Evolutionary conservation across 1,139 yeast species (phyloP), one percentile per base, ranked within the genome.

Genomic region (Nakaseomyces delphensis): DNA sequence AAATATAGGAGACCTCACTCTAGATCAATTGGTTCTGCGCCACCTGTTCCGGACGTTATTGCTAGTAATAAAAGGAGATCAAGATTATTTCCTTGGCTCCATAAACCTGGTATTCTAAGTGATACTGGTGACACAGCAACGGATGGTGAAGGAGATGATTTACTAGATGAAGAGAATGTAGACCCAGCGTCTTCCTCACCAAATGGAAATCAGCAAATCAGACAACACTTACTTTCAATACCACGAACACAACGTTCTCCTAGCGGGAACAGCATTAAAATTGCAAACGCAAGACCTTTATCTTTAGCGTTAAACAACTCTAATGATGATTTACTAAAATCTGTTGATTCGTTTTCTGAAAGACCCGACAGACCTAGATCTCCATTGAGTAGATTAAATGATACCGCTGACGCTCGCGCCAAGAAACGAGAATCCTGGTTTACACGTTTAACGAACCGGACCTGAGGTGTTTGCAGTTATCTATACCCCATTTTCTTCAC

Each of bases 21-120:
- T 45, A 74, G 76, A 53, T 78, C 85, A 0, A 60, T 79, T 39
- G 76, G 83, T 2, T 66, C 74, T 2, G 70, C 74, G 3, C 67
- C 67, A 39, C 67, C 69, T 25, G 72, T 76, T 23, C 75, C 77
- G 20, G 81, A 76, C 56, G 66, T 75, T 38, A 60, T 64, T 30
- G 44, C 58, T n/a, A 56, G 57, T 38, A 52, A 48, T 31, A 53
- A 51, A 37, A 50, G 60, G 29, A 46, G 51, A 11, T 50, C 59
- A 4, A 50, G 52, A n/a, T 40, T 56, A 20, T 56, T 56, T 32
- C 56, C 62, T 3, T 56, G 62, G 57, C 43, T 57, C 23, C 59
- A 50, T 35, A 55, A 54, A 40, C 54, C 59, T 3, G 54, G 57
- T 28, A 47, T 57, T 23, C 43, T 59, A 24, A 59, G 61, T 44